Evolutionary conservation across 169 alveolate species (phyloP).

Genomic region (Eimeria acervulina): DNA sequence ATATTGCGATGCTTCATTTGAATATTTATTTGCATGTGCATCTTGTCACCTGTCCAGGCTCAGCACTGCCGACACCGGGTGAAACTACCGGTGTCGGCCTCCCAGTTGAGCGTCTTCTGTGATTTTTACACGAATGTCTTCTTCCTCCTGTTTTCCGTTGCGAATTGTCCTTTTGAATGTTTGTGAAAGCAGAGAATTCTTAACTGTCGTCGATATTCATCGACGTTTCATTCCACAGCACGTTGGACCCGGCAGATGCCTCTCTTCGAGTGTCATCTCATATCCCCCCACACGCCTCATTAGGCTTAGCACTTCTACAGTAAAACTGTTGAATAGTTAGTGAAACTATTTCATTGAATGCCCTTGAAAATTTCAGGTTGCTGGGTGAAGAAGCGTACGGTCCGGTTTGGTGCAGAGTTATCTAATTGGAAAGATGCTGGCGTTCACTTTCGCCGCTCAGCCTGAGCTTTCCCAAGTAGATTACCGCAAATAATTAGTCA

Average conservation of each 20-base stretch:
- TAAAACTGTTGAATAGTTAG: neutral
- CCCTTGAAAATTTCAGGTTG: neutral
- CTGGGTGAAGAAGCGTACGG: neutral
- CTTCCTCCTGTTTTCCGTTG: neutral
- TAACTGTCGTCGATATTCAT: neutral
- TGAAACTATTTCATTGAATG: neutral
- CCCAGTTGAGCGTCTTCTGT: neutral
- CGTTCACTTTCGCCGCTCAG: neutral
- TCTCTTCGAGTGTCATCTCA: neutral
- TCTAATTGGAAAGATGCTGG: neutral
- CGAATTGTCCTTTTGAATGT: neutral
- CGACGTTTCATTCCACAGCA: neutral
- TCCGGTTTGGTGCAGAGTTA: neutral
- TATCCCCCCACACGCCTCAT: neutral
- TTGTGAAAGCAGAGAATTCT: neutral
- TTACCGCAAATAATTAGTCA: neutral
- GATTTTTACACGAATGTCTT: neutral
- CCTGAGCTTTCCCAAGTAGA: neutral
- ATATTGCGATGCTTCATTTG: neutral
- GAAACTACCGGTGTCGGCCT: neutral
- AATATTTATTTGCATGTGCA: neutral
- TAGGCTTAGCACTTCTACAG: neutral
- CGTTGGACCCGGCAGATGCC: neutral
- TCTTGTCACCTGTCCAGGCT: neutral
- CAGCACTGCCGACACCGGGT: neutral